Base-by-base conservation (phyloP, 768 basidiomycete genomes). In the Rhizopogon sp. region DNA sequence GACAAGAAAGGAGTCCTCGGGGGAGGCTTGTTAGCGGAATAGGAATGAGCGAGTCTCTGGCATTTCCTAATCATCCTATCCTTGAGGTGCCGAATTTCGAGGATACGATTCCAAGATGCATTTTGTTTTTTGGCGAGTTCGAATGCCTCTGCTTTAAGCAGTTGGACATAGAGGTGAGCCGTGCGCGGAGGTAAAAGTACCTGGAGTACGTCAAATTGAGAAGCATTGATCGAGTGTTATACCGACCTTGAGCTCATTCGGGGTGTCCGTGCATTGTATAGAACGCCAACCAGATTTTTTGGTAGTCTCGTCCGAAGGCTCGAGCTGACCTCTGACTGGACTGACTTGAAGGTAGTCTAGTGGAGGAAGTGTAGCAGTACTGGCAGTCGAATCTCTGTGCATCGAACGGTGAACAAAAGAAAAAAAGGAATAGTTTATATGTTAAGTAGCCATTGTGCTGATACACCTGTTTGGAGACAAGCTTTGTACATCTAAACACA, bases 21-120 rank as follows among this genome's bases (percentile, higher is more conserved):
- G 49, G 74, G 66, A 53, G 74, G 68, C 42, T 68, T 74, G 28
- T 72, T 65, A 31, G 74, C 64, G 11, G 78, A 70, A 50, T 70
- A 64, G 53, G 68, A 68, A 58, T 78, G 81, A 43, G 81, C 79
- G 43, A 88, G 71, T 53, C 84, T 81, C 59, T 83, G 82, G 64
- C 85, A 88, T 63, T 89, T 90, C 67, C 87, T 84, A 58, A 88
- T 82, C 87, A 89, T 88, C 56, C 88, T 80, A 66, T 90, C 87
- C 72, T 90, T 90, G 62, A 90, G 75, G 59, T 82, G 87, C 13
- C 87, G 85, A 46, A 90, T 86, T 65, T 88, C 79, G 58, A 87
- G 73, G 62, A 90, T 79, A 58, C 83, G 81, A 46, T 85, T 79
- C 86, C 85, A 88, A 55, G 80, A 79, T 20, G 84, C 75, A 35